Base-by-base conservation (phyloP, 1,139 yeast species). In the Protomyces arabidopsidicola region DNA sequence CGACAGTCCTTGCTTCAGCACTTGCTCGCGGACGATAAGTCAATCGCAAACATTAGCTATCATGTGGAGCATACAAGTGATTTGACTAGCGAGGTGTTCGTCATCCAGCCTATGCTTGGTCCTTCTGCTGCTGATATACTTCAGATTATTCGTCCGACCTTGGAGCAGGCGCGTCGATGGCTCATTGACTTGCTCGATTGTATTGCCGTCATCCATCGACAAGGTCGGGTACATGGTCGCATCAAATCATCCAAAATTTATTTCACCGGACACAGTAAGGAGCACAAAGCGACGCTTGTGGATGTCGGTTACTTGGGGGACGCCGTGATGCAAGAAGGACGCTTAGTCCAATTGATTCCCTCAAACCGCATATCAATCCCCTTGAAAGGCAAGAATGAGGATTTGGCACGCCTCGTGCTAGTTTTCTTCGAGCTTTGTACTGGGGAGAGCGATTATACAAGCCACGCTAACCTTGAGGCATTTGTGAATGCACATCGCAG, bases 331-430 rank as follows among this genome's bases (percentile, higher is more conserved):
- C 22, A 38, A n/a, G 24, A 51, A 10, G 16, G 6, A n/a, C 20
- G 27, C 22, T 10, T 24, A 35, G 24, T 39, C n/a, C 42, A 53
- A 50, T 22, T 35, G 12, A 24, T 24, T 16, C 38, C 52, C 50
- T 16, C 71, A 74, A 4, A 77, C 73, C 10, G 64, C 68, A 5
- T 5, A 14, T 12, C 68, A 67, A 14, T 2, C n/a, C 20, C 67
- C 6, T 72, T 72, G 53, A 86, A 87, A 10, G 88, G 86, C 65
- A 78, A 89, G 53, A 89, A 90, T 72, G 85, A 97, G 0, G 98
- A 95, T 75, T 86, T 95, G 4, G 93, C 97, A 97, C 88, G 88
- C 70, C 76, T 91, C 58, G 98, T 97, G 2, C 89, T 88, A 0
- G 75, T 88, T 3, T 86, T 93, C 70, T 77, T 88, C 34, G 84